These are phyloP conservation scores for Russula vinacea DNA, from an alignment of 768 basidiomycete genomes.

Conservation along the genomic window DNA sequence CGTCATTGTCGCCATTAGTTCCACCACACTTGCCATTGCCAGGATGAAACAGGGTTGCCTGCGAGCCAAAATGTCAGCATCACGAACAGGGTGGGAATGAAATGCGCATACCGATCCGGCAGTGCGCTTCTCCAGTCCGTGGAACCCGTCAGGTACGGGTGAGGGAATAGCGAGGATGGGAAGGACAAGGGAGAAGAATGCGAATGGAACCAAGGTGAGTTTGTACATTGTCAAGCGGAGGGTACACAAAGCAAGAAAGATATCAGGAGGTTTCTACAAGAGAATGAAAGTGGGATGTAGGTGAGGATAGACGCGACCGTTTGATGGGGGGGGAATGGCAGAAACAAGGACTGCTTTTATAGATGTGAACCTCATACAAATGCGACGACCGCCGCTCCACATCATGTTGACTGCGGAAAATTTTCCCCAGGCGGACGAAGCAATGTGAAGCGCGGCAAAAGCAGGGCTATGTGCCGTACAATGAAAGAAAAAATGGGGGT, in stretches of 20 bases:
- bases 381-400: no score
- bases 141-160: constrained; percentile 36
- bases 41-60: constrained; percentile 23
- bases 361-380: no score
- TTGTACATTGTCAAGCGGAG: constrained; percentile 39
- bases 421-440: no score
- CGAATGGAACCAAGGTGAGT: constrained; percentile 38
- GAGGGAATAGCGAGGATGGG: constrained; percentile 48
- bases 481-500: no score
- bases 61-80: constrained; percentile 7
- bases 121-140: constrained; percentile 44
- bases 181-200: constrained; percentile 45
- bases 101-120: constrained; percentile 53
- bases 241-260: not conserved
- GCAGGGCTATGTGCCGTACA: no score
- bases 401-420: no score
- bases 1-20: no score
- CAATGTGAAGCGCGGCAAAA: no score
- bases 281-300: not conserved
- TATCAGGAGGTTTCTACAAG: constrained; percentile 5
- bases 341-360: not conserved
- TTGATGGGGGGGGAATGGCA: constrained; percentile 19
- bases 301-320: constrained; percentile 30
- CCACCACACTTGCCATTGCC: constrained; percentile 27
- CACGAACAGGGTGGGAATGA: constrained; percentile 4